Evolutionary conservation across 805 yeast species (phyloP).

Genomic region (Saccharomycopsis selenospora): DNA sequence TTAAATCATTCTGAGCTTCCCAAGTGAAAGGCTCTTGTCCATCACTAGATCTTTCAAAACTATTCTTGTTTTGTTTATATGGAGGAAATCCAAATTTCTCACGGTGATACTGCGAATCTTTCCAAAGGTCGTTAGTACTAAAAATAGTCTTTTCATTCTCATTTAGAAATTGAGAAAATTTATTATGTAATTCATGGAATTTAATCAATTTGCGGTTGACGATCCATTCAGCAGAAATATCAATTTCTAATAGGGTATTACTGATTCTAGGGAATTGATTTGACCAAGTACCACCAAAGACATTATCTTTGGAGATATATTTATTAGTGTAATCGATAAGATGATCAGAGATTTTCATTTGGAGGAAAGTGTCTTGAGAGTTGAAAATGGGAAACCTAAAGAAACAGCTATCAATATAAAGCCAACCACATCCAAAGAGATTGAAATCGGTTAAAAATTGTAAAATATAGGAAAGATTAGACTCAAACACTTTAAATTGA

Average conservation of each 20-base stretch:
- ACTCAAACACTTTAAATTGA: slow-evolving; percentile 53
- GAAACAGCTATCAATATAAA: slow-evolving; percentile 36
- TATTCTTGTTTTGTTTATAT: slow-evolving; percentile 26
- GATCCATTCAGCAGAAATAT: slow-evolving; percentile 54
- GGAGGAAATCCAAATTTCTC: slow-evolving; percentile 31
- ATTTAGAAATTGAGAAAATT: slow-evolving; percentile 34
- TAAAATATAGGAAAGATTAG: slow-evolving; percentile 68
- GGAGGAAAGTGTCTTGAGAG: slow-evolving; percentile 11
- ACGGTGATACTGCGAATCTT: slow-evolving; percentile 50
- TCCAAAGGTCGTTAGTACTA: slow-evolving; percentile 50
- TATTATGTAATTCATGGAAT: slow-evolving; percentile 44
- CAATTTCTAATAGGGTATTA: slow-evolving; percentile 62
- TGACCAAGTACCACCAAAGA: not conserved
- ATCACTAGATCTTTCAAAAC: slow-evolving; percentile 25
- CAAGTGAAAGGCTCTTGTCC: slow-evolving; percentile 27
- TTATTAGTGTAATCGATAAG: slow-evolving; percentile 18
- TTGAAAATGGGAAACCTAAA: slow-evolving; percentile 52
- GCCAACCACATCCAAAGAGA: slow-evolving; percentile 78
- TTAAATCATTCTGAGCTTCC: slow-evolving; percentile 37
- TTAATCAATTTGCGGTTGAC: slow-evolving; percentile 36
- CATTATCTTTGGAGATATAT: slow-evolving; percentile 22
- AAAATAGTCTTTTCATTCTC: slow-evolving; percentile 27
- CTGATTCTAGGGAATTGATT: slow-evolving; percentile 44
- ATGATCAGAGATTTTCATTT: slow-evolving; percentile 19
- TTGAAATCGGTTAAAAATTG: slow-evolving; percentile 83